Conservation (phyloP, 345 rosid genomes). For the Brassica nigra region DNA sequence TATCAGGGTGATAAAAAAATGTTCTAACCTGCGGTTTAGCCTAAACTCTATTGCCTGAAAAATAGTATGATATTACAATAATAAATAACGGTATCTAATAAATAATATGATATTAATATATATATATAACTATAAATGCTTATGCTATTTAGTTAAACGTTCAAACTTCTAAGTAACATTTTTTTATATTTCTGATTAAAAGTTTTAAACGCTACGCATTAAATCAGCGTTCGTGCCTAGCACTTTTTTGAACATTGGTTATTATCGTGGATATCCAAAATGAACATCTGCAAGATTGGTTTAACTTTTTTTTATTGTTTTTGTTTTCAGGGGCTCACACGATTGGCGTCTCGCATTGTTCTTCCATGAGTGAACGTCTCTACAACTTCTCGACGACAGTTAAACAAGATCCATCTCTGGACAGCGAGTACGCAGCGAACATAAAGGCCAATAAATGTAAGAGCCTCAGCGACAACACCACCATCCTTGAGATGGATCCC, state of each 20-base stretch:
- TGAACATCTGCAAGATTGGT: neutral
- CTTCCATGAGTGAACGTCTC: conserved; percentile 55
- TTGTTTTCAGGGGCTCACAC: conserved; percentile 73
- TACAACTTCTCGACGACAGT: conserved; percentile 75
- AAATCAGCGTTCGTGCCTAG: neutral
- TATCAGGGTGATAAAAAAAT: neutral
- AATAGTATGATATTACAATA: neutral
- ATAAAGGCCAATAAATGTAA: conserved; percentile 72
- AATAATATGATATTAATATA: neutral
- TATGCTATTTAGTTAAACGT: neutral
- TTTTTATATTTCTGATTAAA: neutral
- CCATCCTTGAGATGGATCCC: conserved; percentile 78
- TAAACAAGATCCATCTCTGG: conserved; percentile 65
- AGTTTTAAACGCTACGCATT: neutral
- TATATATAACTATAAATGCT: neutral
- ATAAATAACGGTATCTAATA: neutral
- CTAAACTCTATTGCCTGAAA: neutral
- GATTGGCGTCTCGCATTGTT: conserved; percentile 72
- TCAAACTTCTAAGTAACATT: neutral
- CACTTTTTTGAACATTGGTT: neutral
- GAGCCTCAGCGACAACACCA: conserved; percentile 55
- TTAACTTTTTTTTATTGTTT: neutral
- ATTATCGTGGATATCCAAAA: neutral
- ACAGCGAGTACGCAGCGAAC: conserved; percentile 67
- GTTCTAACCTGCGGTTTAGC: neutral